Evolutionary conservation across 106 monocot species (phyloP), one percentile per base, ranked within the genome.

Genomic region (Cymbidium sinense): DNA sequence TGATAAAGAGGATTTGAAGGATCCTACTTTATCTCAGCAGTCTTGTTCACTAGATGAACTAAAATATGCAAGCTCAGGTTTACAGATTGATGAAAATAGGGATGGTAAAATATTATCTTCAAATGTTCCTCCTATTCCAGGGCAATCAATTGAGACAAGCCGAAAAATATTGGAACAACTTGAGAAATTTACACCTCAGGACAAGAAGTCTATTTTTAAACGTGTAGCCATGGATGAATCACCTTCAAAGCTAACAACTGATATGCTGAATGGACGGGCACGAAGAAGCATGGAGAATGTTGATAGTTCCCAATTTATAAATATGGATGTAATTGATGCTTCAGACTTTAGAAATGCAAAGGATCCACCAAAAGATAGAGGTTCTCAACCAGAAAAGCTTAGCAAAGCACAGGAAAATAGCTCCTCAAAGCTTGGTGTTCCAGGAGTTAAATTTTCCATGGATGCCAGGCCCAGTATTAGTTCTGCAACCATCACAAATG

Each of bases 231-330:
- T 37, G 65, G 75, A 87, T 87, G 86, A 84, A 67, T 85, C 84
- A 29, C 81, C 88, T 30, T 77, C 77, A 8, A 83, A 86, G 82
- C 61, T 88, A 73, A 85, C 88, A 20, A 36, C n/a, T 78, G 77
- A 78, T 31, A 85, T 88, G 85, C 27, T 88, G 2, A 80, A 85
- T 83, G 85, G 75, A 58, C 64, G 75, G 15, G 82, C 88, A 75
- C 78, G 81, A 19, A 85, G 54, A 74, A 84, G 83, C 61, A 81
- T 79, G 78, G 81, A 84, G 58, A 74, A 81, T 58, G 50, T 81
- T 69, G 67, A 71, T 36, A 52, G 34, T 20, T 84, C 81, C 31
- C 43, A 64, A 21, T 74, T 80, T 76, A 73, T 34, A 10, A 65
- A 12, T 52, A 70, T 19, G 5, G 73, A 79, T 73, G 34, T 39